Evolutionary conservation across 441 rosid species (phyloP), one percentile per base, ranked within the genome.

Genomic region (Daphne laureola): DNA sequence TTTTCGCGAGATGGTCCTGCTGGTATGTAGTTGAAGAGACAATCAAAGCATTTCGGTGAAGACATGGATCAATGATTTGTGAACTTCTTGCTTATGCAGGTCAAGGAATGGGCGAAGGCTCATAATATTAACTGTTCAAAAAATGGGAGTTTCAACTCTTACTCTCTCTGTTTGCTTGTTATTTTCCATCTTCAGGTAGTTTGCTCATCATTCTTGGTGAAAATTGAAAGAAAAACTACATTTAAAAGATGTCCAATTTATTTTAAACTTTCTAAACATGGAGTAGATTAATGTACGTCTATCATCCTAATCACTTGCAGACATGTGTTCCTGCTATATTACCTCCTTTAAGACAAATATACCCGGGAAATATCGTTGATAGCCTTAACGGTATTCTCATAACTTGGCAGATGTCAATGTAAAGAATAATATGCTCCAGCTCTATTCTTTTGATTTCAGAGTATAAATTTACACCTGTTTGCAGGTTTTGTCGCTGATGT

Each of bases 21-120:
- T 89, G 76, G 98, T 86, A 76, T 4, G 66, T 53, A 55, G 53
- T 66, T 5, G 40, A 38, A 38, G 42, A 57, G 38, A 46, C 42
- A 65, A 48, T 35, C 54, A 55, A 41, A 63, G 27, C 51, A 44
- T 43, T 59, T 16, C 40, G 38, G 56, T 55, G 51, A 56, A 27
- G 14, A 43, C 18, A 8, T 52, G n/a, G 54, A 17, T 47, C 40
- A 59, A 25, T 65, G 16, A 58, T 52, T 12, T 8, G 14, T 16
- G 31, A 38, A 6, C 4, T 44, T 49, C 46, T 36, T 70, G 59
- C 41, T 51, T 59, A 45, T 71, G 54, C 69, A 92, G 98, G 98
- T 92, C 63, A 92, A 89, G 71, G 96, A 89, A 78, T 92, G 98
- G 98, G 96, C 98, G 56, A 89, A 84, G 78, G 75, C 91, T 60